These are phyloP conservation scores for Floccularia luteovirens DNA, from an alignment of 768 basidiomycete genomes.

Conservation along the genomic window DNA sequence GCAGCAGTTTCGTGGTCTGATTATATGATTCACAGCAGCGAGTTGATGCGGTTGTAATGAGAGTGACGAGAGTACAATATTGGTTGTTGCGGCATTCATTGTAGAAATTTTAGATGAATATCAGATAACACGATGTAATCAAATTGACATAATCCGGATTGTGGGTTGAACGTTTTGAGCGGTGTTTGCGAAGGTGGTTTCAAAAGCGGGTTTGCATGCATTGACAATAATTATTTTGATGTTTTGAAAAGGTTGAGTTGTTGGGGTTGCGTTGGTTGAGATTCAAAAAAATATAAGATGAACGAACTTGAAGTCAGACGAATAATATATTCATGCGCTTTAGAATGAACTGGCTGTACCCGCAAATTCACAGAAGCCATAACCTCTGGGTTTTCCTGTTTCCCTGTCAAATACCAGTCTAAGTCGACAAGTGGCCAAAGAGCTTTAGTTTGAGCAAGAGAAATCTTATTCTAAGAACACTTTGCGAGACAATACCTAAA, in stretches of 20 bases:
- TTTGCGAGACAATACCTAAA: constrained; percentile 50
- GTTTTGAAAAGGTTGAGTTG: not conserved
- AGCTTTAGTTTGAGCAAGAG: not conserved
- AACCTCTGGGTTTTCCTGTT: constrained; percentile 92
- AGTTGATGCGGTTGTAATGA: constrained; percentile 3
- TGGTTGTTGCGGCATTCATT: constrained; percentile 1
- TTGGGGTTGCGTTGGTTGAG: not conserved
- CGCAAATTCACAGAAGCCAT: constrained; percentile 90
- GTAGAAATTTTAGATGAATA: not conserved
- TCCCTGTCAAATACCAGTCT: constrained; percentile 88
- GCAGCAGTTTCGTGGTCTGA: constrained; percentile 92
- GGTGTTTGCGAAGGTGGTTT: not conserved
- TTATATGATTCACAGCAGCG: constrained; percentile 8
- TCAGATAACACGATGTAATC: not conserved
- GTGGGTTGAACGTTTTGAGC: not conserved
- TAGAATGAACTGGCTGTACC: constrained; percentile 51
- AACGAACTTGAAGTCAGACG: constrained; percentile 30
- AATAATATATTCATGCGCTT: constrained; percentile 13
- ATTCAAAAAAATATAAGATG: constrained; percentile 6
- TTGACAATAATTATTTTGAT: not conserved
- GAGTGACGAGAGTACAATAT: not conserved
- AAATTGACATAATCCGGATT: not conserved
- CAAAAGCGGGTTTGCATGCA: not conserved
- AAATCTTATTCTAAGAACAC: constrained; percentile 3
- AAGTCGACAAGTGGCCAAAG: constrained; percentile 6